Percentiles rank a stretch among this genome's conserved stretches.
Conservation (phyloP, 2,329 filamentous ascomycete genomes). For the Didymella lethalis region DNA sequence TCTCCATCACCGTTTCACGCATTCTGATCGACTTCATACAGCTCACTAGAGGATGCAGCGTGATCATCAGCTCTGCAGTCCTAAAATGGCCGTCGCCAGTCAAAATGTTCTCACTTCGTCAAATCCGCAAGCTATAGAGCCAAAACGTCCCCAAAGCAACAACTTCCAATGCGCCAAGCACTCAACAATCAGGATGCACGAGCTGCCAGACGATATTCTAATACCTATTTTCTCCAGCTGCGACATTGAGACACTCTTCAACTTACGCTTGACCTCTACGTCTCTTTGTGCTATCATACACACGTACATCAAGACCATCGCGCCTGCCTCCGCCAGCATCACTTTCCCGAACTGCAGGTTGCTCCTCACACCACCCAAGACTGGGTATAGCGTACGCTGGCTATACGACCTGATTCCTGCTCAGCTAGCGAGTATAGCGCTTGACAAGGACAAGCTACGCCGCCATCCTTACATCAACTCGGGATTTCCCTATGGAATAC, state of each 20-base stretch:
- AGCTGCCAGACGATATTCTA: conserved; percentile 31
- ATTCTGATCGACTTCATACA: background rate
- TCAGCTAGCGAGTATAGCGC: conserved; percentile 23
- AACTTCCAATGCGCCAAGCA: conserved; percentile 8
- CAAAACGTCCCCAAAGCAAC: conserved; percentile 15
- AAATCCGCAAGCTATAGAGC: conserved; percentile 1
- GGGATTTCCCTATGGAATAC: conserved; percentile 32
- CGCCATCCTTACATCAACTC: conserved; percentile 24
- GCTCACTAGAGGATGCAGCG: conserved; percentile 4
- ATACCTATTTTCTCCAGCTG: conserved; percentile 21
- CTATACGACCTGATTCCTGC: conserved; percentile 24
- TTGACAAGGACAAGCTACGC: conserved; percentile 34
- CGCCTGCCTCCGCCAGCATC: conserved; percentile 23
- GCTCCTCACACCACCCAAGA: conserved; percentile 14
- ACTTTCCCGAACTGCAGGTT: conserved; percentile 22
- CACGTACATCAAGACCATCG: conserved; percentile 27
- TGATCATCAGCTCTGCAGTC: background rate
- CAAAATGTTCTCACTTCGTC: background rate
- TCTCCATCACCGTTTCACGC: background rate
- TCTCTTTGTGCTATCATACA: conserved; percentile 18
- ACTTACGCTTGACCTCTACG: conserved; percentile 20
- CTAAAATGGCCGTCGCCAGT: background rate
- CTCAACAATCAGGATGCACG: conserved; percentile 11
- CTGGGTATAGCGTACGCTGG: conserved; percentile 23
- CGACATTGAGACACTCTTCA: conserved; percentile 19